Percentiles rank a stretch among this genome's conserved stretches.
phyloP scores from a whole-genome alignment of 768 basidiomycete genomes.

The Nevesoporus exiguus region DNA sequence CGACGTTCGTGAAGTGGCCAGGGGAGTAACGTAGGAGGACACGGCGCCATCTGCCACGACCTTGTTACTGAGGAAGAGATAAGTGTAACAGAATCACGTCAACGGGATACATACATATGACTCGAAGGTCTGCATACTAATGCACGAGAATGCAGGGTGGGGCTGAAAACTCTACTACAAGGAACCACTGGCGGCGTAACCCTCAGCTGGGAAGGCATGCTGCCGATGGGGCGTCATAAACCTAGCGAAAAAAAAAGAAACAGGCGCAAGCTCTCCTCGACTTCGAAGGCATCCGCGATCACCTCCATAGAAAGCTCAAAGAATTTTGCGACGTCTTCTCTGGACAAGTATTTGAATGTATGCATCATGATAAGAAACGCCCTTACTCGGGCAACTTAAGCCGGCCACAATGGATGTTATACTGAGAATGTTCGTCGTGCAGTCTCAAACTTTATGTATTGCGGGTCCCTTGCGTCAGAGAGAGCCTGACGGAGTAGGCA shows the following conservation, averaged over 20 bases:
- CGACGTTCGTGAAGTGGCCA: constrained; percentile 42
- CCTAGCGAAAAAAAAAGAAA: no score
- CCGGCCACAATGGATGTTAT: constrained; percentile 36
- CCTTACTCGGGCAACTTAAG: constrained; percentile 38
- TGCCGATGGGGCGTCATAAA: no score
- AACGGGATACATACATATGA: constrained; percentile 39
- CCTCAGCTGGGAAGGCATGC: constrained; percentile 49
- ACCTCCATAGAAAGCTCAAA: constrained; percentile 43
- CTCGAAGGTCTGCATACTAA: constrained; percentile 46
- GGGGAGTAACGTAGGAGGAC: constrained; percentile 39
- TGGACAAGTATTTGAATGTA: constrained; percentile 3
- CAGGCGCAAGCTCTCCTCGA: constrained; percentile 3
- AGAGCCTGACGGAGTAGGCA: no score
- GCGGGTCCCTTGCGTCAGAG: constrained; percentile 28
- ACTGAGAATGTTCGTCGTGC: constrained; percentile 32
- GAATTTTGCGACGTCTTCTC: constrained; percentile 35
- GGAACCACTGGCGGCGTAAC: constrained; percentile 48
- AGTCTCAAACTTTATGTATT: constrained; percentile 40
- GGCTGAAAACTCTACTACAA: constrained; percentile 41
- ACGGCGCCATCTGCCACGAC: constrained; percentile 5
- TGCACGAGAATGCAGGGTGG: constrained; percentile 32
- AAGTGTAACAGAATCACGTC: neutral
- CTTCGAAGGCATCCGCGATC: constrained; percentile 33
- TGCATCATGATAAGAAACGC: neutral
- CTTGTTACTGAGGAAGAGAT: neutral